Conservation (phyloP, 768 basidiomycete species). For the Phlegmacium glaucopus region DNA sequence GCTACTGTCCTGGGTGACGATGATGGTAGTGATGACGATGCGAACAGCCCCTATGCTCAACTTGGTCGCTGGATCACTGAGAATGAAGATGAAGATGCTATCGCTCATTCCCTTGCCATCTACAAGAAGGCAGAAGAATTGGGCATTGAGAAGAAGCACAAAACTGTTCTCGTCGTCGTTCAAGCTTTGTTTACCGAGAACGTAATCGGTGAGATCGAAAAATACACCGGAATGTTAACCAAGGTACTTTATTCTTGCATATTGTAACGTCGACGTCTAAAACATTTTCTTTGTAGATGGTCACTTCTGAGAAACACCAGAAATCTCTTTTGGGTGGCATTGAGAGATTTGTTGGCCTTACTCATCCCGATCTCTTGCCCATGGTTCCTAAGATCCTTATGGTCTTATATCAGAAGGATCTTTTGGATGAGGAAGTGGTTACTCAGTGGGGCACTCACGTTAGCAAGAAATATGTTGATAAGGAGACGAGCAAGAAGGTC, state of each 20-base stretch:
- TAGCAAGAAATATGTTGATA: conserved; percentile 95
- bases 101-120: conserved; percentile 60
- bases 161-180: conserved; percentile 76
- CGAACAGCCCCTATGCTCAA: conserved; percentile 79
- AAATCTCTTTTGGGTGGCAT: conserved; percentile 92
- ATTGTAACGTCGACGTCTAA: background rate
- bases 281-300: conserved; percentile 50
- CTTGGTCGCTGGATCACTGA: conserved; percentile 87
- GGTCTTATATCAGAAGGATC: conserved; percentile 88
- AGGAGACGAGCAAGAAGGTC: conserved; percentile 93
- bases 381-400: conserved; percentile 89
- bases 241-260: conserved; percentile 51
- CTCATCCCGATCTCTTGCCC: conserved; percentile 66
- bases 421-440: conserved; percentile 89
- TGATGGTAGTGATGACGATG: conserved; percentile 85
- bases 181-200: conserved; percentile 81
- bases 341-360: conserved; percentile 78
- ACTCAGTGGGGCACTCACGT: conserved; percentile 95
- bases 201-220: conserved; percentile 59
- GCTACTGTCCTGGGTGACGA: conserved; percentile 63
- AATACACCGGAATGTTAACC: conserved; percentile 65
- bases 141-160: conserved; percentile 94
- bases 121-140: conserved; percentile 89
- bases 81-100: conserved; percentile 46
- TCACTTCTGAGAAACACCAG: conserved; percentile 92